A percentile compares a stretch with the other conserved stretches of the same genome.
phyloP scores from a whole-genome alignment of 2,329 filamentous ascomycete species.

The Calycina herbarum region DNA sequence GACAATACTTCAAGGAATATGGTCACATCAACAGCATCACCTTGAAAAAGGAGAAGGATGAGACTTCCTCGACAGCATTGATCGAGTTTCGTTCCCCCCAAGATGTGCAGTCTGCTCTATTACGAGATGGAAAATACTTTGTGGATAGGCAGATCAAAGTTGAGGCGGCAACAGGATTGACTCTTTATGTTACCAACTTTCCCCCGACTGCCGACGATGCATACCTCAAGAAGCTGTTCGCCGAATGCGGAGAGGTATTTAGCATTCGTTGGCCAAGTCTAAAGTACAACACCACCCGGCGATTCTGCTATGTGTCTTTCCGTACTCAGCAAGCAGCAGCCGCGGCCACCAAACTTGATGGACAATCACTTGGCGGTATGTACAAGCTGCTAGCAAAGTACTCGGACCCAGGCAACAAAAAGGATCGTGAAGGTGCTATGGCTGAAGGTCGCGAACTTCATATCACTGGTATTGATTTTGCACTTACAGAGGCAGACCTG shows the following conservation, averaged over 20 bases:
- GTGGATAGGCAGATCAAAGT: slow-evolving; percentile 73
- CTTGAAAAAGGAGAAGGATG: slow-evolving; percentile 61
- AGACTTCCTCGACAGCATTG: slow-evolving; percentile 66
- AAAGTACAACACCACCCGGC: slow-evolving; percentile 81
- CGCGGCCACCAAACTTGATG: slow-evolving; percentile 72
- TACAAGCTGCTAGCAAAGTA: slow-evolving; percentile 75
- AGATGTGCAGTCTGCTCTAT: slow-evolving; percentile 77
- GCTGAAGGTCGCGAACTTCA: slow-evolving; percentile 88
- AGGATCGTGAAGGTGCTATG: slow-evolving; percentile 74
- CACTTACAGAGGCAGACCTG: slow-evolving; percentile 66
- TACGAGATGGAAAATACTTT: slow-evolving; percentile 78
- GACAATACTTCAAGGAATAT: slow-evolving; percentile 90
- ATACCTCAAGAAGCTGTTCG: slow-evolving; percentile 68
- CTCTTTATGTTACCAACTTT: slow-evolving; percentile 89
- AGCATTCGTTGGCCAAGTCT: slow-evolving; percentile 88
- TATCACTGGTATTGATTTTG: slow-evolving; percentile 66
- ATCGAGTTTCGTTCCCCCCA: slow-evolving; percentile 83
- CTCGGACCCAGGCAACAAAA: slow-evolving; percentile 78
- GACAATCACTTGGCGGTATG: slow-evolving; percentile 65
- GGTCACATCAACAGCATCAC: slow-evolving; percentile 80
- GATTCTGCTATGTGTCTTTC: slow-evolving; percentile 97
- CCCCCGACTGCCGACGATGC: slow-evolving; percentile 72
- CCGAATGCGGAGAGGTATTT: slow-evolving; percentile 76
- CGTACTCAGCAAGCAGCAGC: slow-evolving; percentile 65
- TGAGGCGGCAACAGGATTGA: slow-evolving; percentile 72